Evolutionary conservation across 106 monocot genomes (phyloP), one percentile per base, ranked within the genome.

Genomic region (Platanthera guangdongensis): DNA sequence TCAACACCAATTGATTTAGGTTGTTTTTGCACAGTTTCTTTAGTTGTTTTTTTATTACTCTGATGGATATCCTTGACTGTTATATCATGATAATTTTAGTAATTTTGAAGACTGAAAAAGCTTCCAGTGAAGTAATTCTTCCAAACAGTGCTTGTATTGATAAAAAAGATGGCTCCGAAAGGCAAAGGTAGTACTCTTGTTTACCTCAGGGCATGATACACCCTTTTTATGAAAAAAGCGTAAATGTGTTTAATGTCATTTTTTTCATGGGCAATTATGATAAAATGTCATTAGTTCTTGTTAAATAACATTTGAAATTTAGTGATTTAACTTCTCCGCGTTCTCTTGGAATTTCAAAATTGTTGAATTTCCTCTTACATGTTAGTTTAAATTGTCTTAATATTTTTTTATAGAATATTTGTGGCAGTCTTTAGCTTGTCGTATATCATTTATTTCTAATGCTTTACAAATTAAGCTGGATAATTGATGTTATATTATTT

Each of bases 171-270:
- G 83, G 84, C 50, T 92, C 91, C 76, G 88, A 83, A 75, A 92
- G 85, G 51, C 91, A 92, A 71, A 92, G 91, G 91, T 92, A 84
- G 63, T 71, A 52, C 69, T 48, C 73, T 7, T 63, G 55, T 4
- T 63, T 75, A 4, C 1, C 55, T 71, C 14, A 46, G 25, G 8
- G 63, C 48, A 51, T 79, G 71, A 79, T 73, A 62, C 71, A 72
- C 9, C 49, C 54, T 14, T 70, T 14, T 52, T 11, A 3, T 78
- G 9, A 65, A n/a, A 9, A 65, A 65, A 11, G 21, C 59, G 8
- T 60, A 60, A 6, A 60, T 60, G 19, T 8, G 18, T 18, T 60
- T 60, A 60, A 19, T 60, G 21, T 60, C 4, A 4, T 14, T 16
- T 15, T 19, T 60, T 60, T 60, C 7, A 4, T 8, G 10, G 2